These are phyloP conservation scores for Penicillium atrosanguineum DNA, from an alignment of 495 filamentous ascomycete genomes.

Conservation along the genomic window DNA sequence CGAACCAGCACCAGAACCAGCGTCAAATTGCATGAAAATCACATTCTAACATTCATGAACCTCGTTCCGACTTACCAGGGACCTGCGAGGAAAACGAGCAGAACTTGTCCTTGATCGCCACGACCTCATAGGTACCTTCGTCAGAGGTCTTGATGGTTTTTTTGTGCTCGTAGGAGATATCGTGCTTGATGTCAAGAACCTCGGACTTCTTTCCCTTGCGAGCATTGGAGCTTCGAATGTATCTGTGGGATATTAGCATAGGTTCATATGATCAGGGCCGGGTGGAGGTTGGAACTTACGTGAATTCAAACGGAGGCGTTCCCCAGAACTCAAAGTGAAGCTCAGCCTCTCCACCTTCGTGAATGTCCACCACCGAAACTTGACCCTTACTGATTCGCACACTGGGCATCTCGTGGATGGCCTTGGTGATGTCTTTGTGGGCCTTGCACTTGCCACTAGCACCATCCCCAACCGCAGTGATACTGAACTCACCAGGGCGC, in stretches of 20 bases:
- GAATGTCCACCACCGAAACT: slow-evolving; percentile 80
- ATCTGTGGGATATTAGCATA: slow-evolving; percentile 39
- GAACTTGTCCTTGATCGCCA: slow-evolving; percentile 87
- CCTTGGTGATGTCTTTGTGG: slow-evolving; percentile 67
- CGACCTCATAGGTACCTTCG: slow-evolving; percentile 96
- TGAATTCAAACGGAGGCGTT: slow-evolving; percentile 95
- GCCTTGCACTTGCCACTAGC: slow-evolving; percentile 76
- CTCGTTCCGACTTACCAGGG: slow-evolving; percentile 44
- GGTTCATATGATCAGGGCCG: not conserved
- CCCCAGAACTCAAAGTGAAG: slow-evolving; percentile 92
- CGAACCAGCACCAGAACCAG: slow-evolving; percentile 14
- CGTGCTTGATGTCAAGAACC: slow-evolving; percentile 85
- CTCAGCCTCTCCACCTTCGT: slow-evolving; percentile 90
- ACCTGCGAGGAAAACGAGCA: slow-evolving; percentile 77
- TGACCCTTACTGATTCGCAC: slow-evolving; percentile 82
- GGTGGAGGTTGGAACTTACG: slow-evolving; percentile 43
- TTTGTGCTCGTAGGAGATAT: slow-evolving; percentile 73
- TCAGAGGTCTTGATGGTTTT: slow-evolving; percentile 80
- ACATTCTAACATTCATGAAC: slow-evolving; percentile 21
- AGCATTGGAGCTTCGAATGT: slow-evolving; percentile 83
- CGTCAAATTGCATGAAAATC: slow-evolving; percentile 16
- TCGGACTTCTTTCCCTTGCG: slow-evolving; percentile 70
- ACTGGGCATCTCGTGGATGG: slow-evolving; percentile 87
- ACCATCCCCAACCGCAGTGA: slow-evolving; percentile 79
- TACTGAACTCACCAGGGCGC: slow-evolving; percentile 79